Base-by-base conservation (phyloP, 805 yeast genomes). In the Diddensiella santjacobensis region DNA sequence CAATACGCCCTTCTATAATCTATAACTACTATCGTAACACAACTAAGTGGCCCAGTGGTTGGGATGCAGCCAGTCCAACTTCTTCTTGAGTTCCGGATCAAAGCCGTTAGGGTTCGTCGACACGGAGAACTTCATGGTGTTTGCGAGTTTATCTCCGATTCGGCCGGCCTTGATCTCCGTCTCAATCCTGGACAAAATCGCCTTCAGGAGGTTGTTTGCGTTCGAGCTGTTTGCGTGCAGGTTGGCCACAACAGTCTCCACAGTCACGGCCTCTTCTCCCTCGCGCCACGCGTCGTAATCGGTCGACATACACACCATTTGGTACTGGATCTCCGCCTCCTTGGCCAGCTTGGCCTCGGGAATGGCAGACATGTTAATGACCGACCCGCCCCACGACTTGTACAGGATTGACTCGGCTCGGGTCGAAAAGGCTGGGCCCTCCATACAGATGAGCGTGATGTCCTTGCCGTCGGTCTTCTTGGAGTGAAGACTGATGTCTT, bases 201-300 rank as follows among this genome's bases (percentile, higher is more conserved):
- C 76, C 39, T 79, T 81, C 29, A 95, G 89, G 44, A 93, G 71
- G 49, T 71, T 72, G 65, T 85, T 84, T 6, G 99, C 98, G 62
- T 91, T 91, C 31, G 79, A 83, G 44, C 86, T 75, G 70, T 93
- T 93, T 51, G 96, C 93, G 62, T 79, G 79, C 64, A 91, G 76
- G 66, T 93, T 87, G 47, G 95, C 88, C 44, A 93, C 89, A 37
- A 93, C 96, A 3, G 95, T 85, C 70, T 90, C 97, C n/a, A 93
- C 98, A 5, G 98, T 90, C 42, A 93, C 99, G 2, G 98, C 91
- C 62, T 91, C 97, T 64, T 83, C 98, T 46, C 79, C 80, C 60
- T 84, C 95, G 64, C 89, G 86, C 99, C 99, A 93, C 20, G 99
- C 95, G 65, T 93, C 99, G 69, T 93, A 93, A 68, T 93, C 99